Evolutionary conservation across 306 rosid species (phyloP).

Genomic region (Aeschynomene evenia): DNA sequence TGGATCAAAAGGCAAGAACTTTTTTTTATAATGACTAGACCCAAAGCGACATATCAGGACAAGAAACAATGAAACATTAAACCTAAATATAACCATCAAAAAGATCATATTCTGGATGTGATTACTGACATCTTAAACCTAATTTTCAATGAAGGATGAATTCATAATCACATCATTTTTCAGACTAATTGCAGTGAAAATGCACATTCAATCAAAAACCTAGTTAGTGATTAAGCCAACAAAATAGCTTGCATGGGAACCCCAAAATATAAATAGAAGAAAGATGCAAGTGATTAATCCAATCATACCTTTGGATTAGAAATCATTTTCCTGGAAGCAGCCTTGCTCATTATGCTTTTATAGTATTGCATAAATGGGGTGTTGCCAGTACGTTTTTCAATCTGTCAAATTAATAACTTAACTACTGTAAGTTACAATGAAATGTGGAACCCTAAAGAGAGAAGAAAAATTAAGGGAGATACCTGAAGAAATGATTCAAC

Average conservation of each 20-base stretch:
- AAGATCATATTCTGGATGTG: neutral
- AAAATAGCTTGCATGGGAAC: neutral
- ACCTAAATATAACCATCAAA: neutral
- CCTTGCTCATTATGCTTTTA: constrained; percentile 74
- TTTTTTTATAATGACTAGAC: too few species aligned
- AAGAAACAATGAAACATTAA: too few species aligned
- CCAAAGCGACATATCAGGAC: too few species aligned
- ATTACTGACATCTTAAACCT: neutral
- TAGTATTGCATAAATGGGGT: constrained; percentile 69
- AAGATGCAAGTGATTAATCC: constrained; percentile 10
- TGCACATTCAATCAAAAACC: neutral
- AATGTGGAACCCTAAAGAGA: constrained; percentile 1
- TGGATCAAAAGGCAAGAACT: too few species aligned
- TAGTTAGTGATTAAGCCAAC: neutral
- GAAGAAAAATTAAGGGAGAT: constrained; percentile 6
- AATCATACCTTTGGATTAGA: constrained; percentile 59
- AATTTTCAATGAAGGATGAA: neutral
- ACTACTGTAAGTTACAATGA: constrained; percentile 16
- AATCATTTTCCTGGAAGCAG: constrained; percentile 59
- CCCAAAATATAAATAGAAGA: neutral
- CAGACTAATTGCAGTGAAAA: neutral
- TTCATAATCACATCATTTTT: neutral
- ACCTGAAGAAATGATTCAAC: constrained; percentile 89
- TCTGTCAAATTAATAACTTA: constrained; percentile 48
- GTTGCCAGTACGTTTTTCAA: constrained; percentile 55